Percentiles rank a stretch among this genome's conserved stretches.
Conservation (phyloP, 2,329 filamentous ascomycete species). For the Arthrobotrys pseudoclavata region DNA sequence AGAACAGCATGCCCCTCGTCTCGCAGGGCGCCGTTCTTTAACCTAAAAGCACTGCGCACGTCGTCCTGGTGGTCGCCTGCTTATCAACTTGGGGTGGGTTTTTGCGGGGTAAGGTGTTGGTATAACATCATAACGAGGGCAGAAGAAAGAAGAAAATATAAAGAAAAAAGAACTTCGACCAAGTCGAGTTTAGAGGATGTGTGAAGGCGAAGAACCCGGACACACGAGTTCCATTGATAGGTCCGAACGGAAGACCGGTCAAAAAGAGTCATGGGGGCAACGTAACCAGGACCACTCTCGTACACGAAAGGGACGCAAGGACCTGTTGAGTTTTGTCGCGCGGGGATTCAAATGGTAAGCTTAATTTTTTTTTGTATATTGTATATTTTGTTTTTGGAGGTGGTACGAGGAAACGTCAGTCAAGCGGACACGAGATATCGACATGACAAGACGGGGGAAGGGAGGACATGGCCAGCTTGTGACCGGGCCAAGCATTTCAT, state of each 20-base stretch:
- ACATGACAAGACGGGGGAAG: constrained; percentile 20
- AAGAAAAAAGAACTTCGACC: neutral
- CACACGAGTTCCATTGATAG: constrained; percentile 58
- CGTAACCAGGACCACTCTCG: constrained; percentile 43
- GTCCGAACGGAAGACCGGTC: constrained; percentile 17
- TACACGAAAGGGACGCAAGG: constrained; percentile 20
- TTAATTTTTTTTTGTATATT: constrained; percentile 13
- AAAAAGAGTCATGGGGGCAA: constrained; percentile 46
- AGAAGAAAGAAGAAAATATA: constrained; percentile 28
- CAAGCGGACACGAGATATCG: constrained; percentile 35
- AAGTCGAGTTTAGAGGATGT: constrained; percentile 26
- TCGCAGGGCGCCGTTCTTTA: constrained; percentile 23
- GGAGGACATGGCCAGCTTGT: constrained; percentile 13
- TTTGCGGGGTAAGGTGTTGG: constrained; percentile 55
- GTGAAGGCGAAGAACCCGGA: constrained; percentile 54
- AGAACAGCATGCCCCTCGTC: constrained; percentile 39
- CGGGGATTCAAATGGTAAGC: constrained; percentile 37
- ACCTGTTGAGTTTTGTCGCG: constrained; percentile 30
- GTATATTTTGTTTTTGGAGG: constrained; percentile 17
- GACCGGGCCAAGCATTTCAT: constrained; percentile 44
- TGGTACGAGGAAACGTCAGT: constrained; percentile 32
- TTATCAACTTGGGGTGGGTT: constrained; percentile 35
- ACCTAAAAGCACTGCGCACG: constrained; percentile 30
- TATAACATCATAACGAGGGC: constrained; percentile 35
- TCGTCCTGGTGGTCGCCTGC: constrained; percentile 33